phyloP scores from a whole-genome alignment of 1,284 basidiomycete species.

The Mycena citricolor region DNA sequence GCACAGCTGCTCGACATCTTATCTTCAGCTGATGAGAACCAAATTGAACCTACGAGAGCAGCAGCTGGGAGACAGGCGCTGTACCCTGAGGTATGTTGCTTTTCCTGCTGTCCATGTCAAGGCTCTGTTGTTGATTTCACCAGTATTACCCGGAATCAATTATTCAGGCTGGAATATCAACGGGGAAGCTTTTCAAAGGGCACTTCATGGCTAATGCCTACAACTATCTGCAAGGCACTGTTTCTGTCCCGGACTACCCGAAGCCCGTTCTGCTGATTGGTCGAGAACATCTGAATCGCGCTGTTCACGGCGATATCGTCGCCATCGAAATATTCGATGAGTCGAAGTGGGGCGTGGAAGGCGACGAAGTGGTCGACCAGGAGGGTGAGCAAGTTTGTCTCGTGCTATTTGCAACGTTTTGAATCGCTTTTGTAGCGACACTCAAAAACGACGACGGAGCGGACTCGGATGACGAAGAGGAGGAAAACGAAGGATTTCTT shows the following conservation, averaged over 20 bases:
- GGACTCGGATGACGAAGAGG: slow-evolving; percentile 53
- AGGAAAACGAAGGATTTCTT: slow-evolving; percentile 53
- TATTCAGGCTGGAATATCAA: slow-evolving; percentile 83
- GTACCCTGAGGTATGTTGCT: slow-evolving; percentile 69
- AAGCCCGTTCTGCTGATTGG: slow-evolving; percentile 88
- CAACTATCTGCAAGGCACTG: slow-evolving; percentile 89
- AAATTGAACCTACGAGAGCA: slow-evolving; percentile 60
- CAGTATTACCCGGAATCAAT: slow-evolving; percentile 82
- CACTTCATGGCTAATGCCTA: slow-evolving; percentile 95
- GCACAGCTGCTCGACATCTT: slow-evolving; percentile 78
- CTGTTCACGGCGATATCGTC: slow-evolving; percentile 92
- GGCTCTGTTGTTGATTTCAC: slow-evolving; percentile 6
- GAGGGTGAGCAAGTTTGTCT: slow-evolving; percentile 55
- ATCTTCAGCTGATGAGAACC: slow-evolving; percentile 61
- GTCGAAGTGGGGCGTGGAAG: slow-evolving; percentile 90
- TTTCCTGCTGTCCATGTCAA: background rate
- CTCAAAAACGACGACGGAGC: slow-evolving; percentile 91
- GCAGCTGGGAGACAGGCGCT: slow-evolving; percentile 56
- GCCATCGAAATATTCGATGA: slow-evolving; percentile 88
- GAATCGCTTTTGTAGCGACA: slow-evolving; percentile 53
- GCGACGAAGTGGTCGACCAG: slow-evolving; percentile 92
- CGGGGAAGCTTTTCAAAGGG: slow-evolving; percentile 84
- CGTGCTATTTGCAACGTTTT: slow-evolving; percentile 5
- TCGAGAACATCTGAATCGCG: slow-evolving; percentile 92
- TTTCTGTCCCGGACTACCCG: slow-evolving; percentile 69